Base-by-base conservation (phyloP, 768 basidiomycete genomes). In the Russula sp. region DNA sequence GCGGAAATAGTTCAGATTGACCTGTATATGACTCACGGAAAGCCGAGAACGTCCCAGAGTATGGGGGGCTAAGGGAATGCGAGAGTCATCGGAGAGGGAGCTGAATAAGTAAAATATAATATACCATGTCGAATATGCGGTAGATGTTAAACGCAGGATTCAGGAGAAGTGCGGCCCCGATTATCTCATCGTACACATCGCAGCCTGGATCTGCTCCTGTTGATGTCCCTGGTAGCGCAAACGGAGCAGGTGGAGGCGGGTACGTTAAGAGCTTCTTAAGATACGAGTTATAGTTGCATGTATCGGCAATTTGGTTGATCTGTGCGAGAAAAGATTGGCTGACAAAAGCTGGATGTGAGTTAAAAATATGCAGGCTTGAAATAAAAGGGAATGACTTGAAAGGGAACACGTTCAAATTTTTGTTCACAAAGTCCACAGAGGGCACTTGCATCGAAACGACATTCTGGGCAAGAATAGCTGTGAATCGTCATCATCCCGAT, bases 71-170 rank as follows among this genome's bases (percentile, higher is more conserved):
- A 20, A 34, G 22, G 44, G 14, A 53, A 9, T 11, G 8, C 28
- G 16, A 63, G 53, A 1, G 26, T 52, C 54, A 18, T 18, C 7
- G 22, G 32, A 36, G 1, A 14, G 16, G 18, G 2, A 20, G 22
- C 30, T 22, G 32, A 18, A 36, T 18, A 11, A 30, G 26, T 22
- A 14, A n/a, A 22, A 22, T 1, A 5, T 16, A n/a, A 24, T 7
- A 54, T 61, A 67, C 68, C 55, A 67, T 67, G 34, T 69, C 68
- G 20, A 58, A 67, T 49, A 69, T 61, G 32, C 66, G 68, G 49
- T 59, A 64, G 18, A 64, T 1, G 44, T 67, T 46, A 58, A 69
- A 69, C 11, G 68, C 68, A 16, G 68, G 68, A 22, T 69, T 69
- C 40, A 67, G 49, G 40, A 40, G 26, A 14, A 64, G 34, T 5